Evolutionary conservation across 495 filamentous ascomycete genomes (phyloP), one percentile per base, ranked within the genome.

Genomic region (Talaromyces adpressus): DNA sequence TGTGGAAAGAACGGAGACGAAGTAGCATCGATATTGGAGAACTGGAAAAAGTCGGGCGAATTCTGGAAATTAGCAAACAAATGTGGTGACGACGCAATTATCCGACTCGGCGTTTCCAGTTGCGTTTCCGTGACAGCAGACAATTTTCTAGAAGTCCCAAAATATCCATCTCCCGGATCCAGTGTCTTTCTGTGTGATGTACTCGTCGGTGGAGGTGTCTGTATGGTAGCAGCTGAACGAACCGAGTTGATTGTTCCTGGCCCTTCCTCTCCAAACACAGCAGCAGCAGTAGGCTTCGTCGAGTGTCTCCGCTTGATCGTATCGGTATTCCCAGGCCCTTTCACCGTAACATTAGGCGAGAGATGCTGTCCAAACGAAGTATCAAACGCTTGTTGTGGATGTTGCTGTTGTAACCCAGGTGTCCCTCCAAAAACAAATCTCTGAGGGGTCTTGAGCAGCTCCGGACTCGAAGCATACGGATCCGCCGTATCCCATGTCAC

Each of bases 1-100:
- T 87, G 85, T 6, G 81, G 82, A 62, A 88, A 88, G 59, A 82
- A 81, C 8, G 88, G 85, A 22, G 87, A 89, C 6, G 85, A 81
- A 41, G 88, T 84, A 1, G 91, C 86, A 32, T 89, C 88, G 2
- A 89, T 84, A 63, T 88, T 82, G 11, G 83, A 84, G 65, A 91
- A 87, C 29, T 85, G 83, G 67, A 92, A 91, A 30, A 87, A 72
- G 59, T 90, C 87, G 1, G 87, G 84, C 1, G 87, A 86, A 47
- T 85, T 83, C 64, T 84, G 84, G 14, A 86, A 69, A 62, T 80
- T 81, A 2, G 79, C 75, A 66, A 84, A 84, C 53, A 84, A 73
- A 39, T 74, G 74, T 16, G 76, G 79, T 0, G 78, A 79, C 8
- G 65, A 69, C 9, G 73, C 78, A 52, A 81, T 66, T n/a, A 78